These are phyloP conservation scores for Ceratocystis harringtonii DNA, from an alignment of 2,329 filamentous ascomycete species.

Conservation along the genomic window DNA sequence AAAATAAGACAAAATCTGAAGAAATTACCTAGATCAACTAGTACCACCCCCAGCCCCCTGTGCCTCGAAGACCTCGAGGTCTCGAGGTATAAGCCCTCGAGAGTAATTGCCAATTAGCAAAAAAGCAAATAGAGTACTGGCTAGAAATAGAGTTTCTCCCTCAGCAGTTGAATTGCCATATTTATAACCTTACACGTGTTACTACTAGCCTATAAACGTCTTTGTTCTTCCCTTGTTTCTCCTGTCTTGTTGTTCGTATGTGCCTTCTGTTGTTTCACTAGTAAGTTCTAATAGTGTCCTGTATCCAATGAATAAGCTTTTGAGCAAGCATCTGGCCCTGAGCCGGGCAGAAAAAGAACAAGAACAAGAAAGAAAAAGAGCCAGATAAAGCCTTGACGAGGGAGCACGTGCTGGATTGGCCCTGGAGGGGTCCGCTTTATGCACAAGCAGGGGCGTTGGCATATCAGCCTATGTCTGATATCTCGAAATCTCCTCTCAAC, in stretches of 20 bases:
- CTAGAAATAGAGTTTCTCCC: background rate
- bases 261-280: slow-evolving; percentile 3
- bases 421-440: background rate
- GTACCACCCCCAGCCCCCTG: background rate
- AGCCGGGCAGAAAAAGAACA: background rate
- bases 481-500: background rate
- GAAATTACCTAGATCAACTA: background rate
- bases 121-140: background rate
- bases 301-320: background rate
- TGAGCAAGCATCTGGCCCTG: background rate
- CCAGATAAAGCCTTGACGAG: background rate
- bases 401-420: background rate
- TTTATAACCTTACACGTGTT: background rate
- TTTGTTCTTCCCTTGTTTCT: background rate
- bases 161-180: background rate
- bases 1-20: background rate
- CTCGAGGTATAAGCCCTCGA: background rate
- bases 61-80: background rate
- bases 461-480: background rate
- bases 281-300: background rate
- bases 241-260: background rate
- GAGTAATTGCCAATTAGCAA: background rate
- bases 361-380: background rate
- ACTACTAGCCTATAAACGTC: background rate
- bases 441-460: background rate